A percentile compares a stretch with the other conserved stretches of the same genome.
These are phyloP conservation scores for Ophiocordyceps camponoti-leonardi DNA, from an alignment of 2,329 filamentous ascomycete species.

Conservation along the genomic window DNA sequence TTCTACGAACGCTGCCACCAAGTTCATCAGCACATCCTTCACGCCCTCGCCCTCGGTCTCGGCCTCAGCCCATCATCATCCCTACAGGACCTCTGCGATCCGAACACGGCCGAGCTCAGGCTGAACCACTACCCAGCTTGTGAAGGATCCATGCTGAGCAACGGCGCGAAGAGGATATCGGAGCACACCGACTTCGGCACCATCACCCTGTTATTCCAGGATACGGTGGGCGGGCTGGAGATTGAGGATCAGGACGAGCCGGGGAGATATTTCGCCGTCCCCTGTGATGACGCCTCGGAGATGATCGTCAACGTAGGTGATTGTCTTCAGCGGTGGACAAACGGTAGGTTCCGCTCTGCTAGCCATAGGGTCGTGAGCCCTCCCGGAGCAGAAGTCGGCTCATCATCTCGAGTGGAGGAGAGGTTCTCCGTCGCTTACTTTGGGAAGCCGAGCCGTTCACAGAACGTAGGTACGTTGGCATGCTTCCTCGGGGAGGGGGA, in stretches of 20 bases:
- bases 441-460: conserved; percentile 1
- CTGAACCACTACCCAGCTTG: too few species aligned
- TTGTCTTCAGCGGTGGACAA: conserved; percentile 20
- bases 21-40: too few species aligned
- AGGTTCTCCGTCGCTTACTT: conserved; percentile 11
- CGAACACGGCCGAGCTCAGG: too few species aligned
- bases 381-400: conserved; percentile 6
- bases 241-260: conserved; percentile 7
- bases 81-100: too few species aligned
- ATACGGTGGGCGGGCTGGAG: conserved; percentile 11
- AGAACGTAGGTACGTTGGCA: not conserved
- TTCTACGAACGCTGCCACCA: too few species aligned
- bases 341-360: conserved; percentile 14
- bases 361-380: conserved; percentile 17
- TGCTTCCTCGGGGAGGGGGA: not conserved
- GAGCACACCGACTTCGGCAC: too few species aligned
- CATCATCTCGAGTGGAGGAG: conserved; percentile 10
- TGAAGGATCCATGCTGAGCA: too few species aligned
- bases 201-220: conserved; percentile 8
- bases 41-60: too few species aligned
- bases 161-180: too few species aligned
- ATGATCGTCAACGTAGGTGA: conserved; percentile 23
- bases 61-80: too few species aligned
- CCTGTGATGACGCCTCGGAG: conserved; percentile 6
- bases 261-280: conserved; percentile 3